A percentile compares a stretch with the other conserved stretches of the same genome.
phyloP scores from a whole-genome alignment of 2,329 filamentous ascomycete genomes.

The Fusarium duplospermum region DNA sequence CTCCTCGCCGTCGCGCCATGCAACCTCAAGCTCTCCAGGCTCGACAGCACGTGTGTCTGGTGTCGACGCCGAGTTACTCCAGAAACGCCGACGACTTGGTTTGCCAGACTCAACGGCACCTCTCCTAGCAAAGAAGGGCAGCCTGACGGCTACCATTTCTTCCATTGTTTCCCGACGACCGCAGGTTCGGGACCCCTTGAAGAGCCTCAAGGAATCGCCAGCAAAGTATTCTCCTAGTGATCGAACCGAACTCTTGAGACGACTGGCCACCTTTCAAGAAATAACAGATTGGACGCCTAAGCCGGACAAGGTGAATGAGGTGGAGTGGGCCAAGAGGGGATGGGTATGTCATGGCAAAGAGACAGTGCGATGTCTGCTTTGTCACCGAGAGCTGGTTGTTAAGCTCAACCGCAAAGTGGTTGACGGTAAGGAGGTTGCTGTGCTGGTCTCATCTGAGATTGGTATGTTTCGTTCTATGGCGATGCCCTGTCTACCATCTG shows the following conservation, averaged over 20 bases:
- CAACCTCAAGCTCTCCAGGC: conserved; percentile 21
- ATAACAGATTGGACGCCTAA: conserved; percentile 96
- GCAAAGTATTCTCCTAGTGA: conserved; percentile 88
- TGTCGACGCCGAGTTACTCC: conserved; percentile 56
- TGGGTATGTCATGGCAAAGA: conserved; percentile 90
- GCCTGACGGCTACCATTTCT: conserved; percentile 39
- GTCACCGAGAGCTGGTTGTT: conserved; percentile 85
- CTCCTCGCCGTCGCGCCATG: conserved; percentile 22
- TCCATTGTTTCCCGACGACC: conserved; percentile 40
- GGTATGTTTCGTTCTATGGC: conserved; percentile 42
- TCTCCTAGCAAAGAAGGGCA: conserved; percentile 38
- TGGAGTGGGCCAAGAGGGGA: conserved; percentile 93
- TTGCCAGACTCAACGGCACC: conserved; percentile 55
- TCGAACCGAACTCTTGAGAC: conserved; percentile 81
- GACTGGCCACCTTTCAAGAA: conserved; percentile 89
- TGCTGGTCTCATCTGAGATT: conserved; percentile 70
- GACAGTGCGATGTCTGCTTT: conserved; percentile 86
- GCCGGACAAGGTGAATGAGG: conserved; percentile 84
- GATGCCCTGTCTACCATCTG: conserved; percentile 19
- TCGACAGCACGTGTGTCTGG: conserved; percentile 26
- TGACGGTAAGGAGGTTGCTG: conserved; percentile 65
- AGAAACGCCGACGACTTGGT: conserved; percentile 66
- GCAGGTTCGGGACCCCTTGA: conserved; percentile 36
- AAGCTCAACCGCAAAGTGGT: conserved; percentile 74
- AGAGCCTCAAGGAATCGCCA: conserved; percentile 40